Evolutionary conservation across 805 yeast species (phyloP), one percentile per base, ranked within the genome.

Genomic region (Spathaspora girioi): DNA sequence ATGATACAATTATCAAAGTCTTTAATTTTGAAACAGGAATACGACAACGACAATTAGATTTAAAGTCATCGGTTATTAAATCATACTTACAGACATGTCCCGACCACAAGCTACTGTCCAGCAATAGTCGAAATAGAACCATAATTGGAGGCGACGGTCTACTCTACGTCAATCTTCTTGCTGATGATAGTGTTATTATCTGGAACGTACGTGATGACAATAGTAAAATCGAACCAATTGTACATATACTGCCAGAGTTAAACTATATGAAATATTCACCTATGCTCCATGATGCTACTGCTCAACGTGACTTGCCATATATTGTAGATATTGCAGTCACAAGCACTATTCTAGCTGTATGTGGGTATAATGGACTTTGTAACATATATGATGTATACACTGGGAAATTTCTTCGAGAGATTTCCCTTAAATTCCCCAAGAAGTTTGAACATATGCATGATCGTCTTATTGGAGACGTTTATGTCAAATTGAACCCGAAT

Each of bases 101-200:
- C 4, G 27, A 29, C 3, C n/a, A 27, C 7, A 54, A 31, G 20
- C 49, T 29, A 17, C 38, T 47, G 4, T 43, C 43, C 4, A 54
- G 47, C 14, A 42, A 23, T 23, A 23, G 26, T 23, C 26, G 70
- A 45, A 65, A 69, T 45, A 19, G 41, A 9, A 45, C 47, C 2
- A 45, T 70, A 8, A 67, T 67, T 5, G 80, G 80, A 1, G 61
- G 64, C n/a, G 79, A 76, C 57, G 78, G 78, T 1, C 64, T 71
- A 14, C 58, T 71, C 26, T 68, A 60, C 50, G 76, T 69, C 2
- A 60, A 76, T 41, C 64, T 75, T 8, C 56, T 78, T 41, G 65
- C 66, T 35, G 73, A 74, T 32, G 77, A 76, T 15, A 61, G 67
- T 12, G 76, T 79, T 4, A 57, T 73, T 0, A 67, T 78, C 1